These are phyloP conservation scores for Yamadazyma aaseri DNA, from an alignment of 1,139 yeast genomes.

Conservation along the genomic window DNA sequence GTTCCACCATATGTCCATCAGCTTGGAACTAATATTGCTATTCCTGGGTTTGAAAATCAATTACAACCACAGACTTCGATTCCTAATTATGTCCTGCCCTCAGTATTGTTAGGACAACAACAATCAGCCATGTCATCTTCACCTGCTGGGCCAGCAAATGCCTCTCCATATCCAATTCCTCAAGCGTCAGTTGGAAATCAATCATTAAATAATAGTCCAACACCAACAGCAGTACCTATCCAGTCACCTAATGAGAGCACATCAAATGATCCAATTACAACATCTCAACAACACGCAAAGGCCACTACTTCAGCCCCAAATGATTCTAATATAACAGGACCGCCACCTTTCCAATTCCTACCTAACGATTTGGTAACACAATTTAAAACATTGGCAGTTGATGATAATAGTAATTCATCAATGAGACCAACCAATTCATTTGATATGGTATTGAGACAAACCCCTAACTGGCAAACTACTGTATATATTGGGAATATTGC, in stretches of 20 bases:
- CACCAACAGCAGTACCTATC: neutral
- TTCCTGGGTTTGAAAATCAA: neutral
- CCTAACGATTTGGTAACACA: neutral
- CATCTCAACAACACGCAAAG: neutral
- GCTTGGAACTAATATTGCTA: too few relatives aligned
- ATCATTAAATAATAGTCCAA: neutral
- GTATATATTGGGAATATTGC: slow-evolving; percentile 86
- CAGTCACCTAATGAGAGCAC: neutral
- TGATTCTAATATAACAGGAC: too few relatives aligned
- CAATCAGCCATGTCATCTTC: neutral
- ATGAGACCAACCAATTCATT: slow-evolving; percentile 44
- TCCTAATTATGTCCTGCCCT: too few relatives aligned
- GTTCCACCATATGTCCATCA: neutral
- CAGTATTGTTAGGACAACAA: neutral
- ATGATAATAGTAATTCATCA: neutral
- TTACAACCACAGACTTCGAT: too few relatives aligned
- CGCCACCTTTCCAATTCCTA: neutral
- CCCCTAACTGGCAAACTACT: slow-evolving; percentile 86
- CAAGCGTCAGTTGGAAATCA: too few relatives aligned
- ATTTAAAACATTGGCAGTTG: neutral
- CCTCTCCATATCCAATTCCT: neutral
- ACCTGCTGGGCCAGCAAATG: neutral
- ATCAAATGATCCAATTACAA: neutral
- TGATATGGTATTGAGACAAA: slow-evolving; percentile 69
- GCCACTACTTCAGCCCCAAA: neutral